Evolutionary conservation across 2,329 filamentous ascomycete species (phyloP), one percentile per base, ranked within the genome.

Genomic region (Aspergillus sp.): DNA sequence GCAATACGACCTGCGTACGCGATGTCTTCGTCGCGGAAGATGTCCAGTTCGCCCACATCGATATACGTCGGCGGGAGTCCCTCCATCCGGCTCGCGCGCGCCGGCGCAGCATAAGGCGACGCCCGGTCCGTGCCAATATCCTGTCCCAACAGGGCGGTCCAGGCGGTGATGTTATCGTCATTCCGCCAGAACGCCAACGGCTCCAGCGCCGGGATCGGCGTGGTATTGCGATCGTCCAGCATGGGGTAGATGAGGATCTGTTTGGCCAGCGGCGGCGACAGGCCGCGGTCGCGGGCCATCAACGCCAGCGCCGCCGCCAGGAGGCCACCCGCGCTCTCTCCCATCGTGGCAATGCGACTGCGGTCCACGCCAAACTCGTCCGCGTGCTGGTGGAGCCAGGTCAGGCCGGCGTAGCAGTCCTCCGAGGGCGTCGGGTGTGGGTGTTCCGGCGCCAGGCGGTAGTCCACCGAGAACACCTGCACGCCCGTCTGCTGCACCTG

Each of bases 191-290:
- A 64, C 0, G 66, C 63, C 25, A 70, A 64, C 3, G 60, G 59
- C 20, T 67, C 65, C 45, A 72, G 67, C 13, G 71, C 67, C 13
- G 56, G 55, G n/a, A 65, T 63, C 4, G 69, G 68, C 6, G 54
- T 54, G n/a, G 54, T 62, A n/a, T 67, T 64, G 40, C 66, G 71
- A 44, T 79, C 74, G 58, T 80, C 76, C 11, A 80, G 63, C 77
- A 80, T 80, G 3, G 75, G 76, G 45, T 75, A 75, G 43, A 76
- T 64, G 10, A 80, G 68, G 42, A 79, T 67, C 62, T 78, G 71
- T 62, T 70, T 74, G 38, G 62, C 70, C 50, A 71, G 57, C 36
- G 58, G 64, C 50, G 60, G 73, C 41, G 53, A 58, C 4, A 62
- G 50, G 10, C 38, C 58, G 46, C 61, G 54, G 53, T 76, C 70